Evolutionary conservation across 306 rosid genomes (phyloP), one percentile per base, ranked within the genome.

Genomic region (Arachis hypogaea): DNA sequence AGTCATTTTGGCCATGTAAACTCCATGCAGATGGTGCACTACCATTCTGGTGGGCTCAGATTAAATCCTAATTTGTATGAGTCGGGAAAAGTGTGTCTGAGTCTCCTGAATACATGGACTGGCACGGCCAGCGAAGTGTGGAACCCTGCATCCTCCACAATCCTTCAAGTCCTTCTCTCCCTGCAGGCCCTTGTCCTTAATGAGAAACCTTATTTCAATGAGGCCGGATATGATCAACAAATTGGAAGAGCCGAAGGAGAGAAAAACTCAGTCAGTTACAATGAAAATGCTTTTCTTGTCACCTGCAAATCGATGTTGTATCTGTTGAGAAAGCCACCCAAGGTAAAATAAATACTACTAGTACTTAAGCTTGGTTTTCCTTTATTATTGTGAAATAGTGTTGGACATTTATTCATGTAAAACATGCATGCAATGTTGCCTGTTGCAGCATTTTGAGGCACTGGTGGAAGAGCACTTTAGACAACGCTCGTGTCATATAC

Each of bases 151-250:
- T 70, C 78, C 73, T 91, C 97, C 52, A 90, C 92, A 18, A 78
- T 92, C 78, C 98, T 95, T 69, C 99, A 95, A 81, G 89, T 95
- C 84, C 99, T 95, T 78, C 88, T 95, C 78, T 95, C 99, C 71
- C 90, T 95, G 57, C 99, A 92, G 72, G 98, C 98, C 75, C 98
- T 92, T 43, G 98, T 95, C 81, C 97, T 95, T 33, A 95, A 95
- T 16, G 98, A 92, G 78, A 92, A 83, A 88, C 99, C 99, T 62
- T 95, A 95, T 84, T 92, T 92, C 85, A 95, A 95, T 28, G 99
- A 95, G 84, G 99, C 99, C 56, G 99, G 99, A 46, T 92, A 92
- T 81, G 96, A 92, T 82, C 88, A 81, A 65, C 99, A 89, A 85
- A 70, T 88, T 4, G 99, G 99, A 65, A 75, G 86, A 88, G 90